Evolutionary conservation across 768 basidiomycete species (phyloP), one percentile per base, ranked within the genome.

Genomic region (Termitomyces bulborhizus): DNA sequence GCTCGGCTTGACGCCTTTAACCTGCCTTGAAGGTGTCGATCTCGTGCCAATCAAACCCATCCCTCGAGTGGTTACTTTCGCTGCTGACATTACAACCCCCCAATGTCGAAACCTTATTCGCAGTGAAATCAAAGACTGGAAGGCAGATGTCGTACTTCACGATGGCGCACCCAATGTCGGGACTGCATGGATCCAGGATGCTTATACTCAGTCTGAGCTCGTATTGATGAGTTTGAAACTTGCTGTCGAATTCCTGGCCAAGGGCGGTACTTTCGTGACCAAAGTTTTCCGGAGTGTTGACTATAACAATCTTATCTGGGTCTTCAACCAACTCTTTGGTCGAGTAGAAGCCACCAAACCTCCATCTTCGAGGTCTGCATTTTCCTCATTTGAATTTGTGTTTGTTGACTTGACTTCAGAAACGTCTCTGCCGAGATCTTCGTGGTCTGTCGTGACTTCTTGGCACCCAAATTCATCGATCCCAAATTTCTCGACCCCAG

Each of bases 351-450:
- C 97, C 6, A 99, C 97, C 32, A 99, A 99, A 67, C 97, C 97
- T 2, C 95, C 97, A 8, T 95, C 93, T 37, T 98, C 97, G 24
- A 85, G 94, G 92, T 94, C 57, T 64, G 71, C 57, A 21, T 45
- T 27, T 6, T 27, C 11, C 18, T 45, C 46, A 36, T 16, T 32
- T 54, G 29, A 47, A 32, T 12, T 7, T 40, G 31, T 40, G 52
- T 43, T 51, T 32, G 48, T 46, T 61, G 55, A 51, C n/a, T 21
- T 40, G 39, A 50, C 36, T 39, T 12, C 61, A 95, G 95, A 75
- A 98, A 96, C 73, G 97, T 99, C 43, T 99, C 97, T 43, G 97
- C 97, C 12, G 97, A 99, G 72, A 99, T 99, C 67, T 99, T 99
- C 78, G 97, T 99, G 63, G 92, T 98, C 48, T 99, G 97, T 71